Evolutionary conservation across 2,329 filamentous ascomycete species (phyloP), one percentile per base, ranked within the genome.

Genomic region (Beauveria bassiana): DNA sequence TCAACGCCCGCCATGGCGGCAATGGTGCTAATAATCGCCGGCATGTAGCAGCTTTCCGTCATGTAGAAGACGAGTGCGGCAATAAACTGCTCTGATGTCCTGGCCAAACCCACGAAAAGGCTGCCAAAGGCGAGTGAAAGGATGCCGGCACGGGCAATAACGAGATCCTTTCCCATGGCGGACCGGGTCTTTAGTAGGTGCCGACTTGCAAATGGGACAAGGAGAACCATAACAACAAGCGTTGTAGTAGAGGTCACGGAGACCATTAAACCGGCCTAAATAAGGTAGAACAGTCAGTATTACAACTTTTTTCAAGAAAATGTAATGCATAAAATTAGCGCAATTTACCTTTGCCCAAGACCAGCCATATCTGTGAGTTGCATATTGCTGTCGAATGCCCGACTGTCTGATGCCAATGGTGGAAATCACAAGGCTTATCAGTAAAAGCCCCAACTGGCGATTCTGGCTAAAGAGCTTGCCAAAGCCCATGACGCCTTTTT

Each of bases 341-440:
- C 7, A 12, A 49, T 51, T 22, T 34, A 54, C 61, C 47, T 62
- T 53, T 4, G 28, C 47, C 61, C 61, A 62, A 20, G 61, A 53
- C 61, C 61, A 62, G 8, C 47, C 54, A 22, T 58, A 62, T 53
- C 61, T 42, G 22, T 62, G 26, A 3, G 53, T 62, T 3, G 54
- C 61, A 24, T 62, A 62, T 31, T 62, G 61, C 46, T 46, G 40
- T 14, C 61, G 61, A 26, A 62, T 53, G 4, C 28, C 28, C 16
- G 47, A 45, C 24, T 62, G 45, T 9, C 49, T n/a, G 9, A 38
- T 6, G 10, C 61, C 61, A 24, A 62, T 57, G 9, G 61, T 62
- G 7, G 54, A 45, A 28, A 62, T 40, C 8, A 62, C 20, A 5
- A 62, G 20, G 12, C 61, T 62, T 8, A 58, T 20, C 20, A 62